A percentile compares a stretch with the other conserved stretches of the same genome.
Evolutionary conservation across 331 rosid species (phyloP).

Genomic region (Arachis monticola): DNA sequence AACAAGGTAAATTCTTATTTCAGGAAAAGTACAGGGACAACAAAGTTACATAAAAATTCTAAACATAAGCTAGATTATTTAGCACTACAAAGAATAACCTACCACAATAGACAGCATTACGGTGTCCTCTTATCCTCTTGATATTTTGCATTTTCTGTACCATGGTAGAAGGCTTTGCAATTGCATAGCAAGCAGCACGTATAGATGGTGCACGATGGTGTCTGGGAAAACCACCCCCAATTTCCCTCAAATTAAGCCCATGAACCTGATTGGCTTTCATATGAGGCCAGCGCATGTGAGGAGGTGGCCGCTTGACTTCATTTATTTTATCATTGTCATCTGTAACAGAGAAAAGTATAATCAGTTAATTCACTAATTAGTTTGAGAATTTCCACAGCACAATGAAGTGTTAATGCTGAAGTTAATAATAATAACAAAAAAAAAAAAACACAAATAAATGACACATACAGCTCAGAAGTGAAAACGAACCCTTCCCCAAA

Average conservation of each 20-base stretch:
- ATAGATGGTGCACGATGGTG: constrained; percentile 95
- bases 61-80: constrained; percentile 21
- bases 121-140: constrained; percentile 93
- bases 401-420: constrained; percentile 12
- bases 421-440: constrained; percentile 1
- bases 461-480: constrained; percentile 83
- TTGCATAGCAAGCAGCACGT: constrained; percentile 94
- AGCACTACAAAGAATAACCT: constrained; percentile 41
- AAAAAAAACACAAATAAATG: constrained; percentile 41
- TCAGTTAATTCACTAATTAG: neutral
- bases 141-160: constrained; percentile 90
- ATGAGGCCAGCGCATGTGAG: constrained; percentile 99
- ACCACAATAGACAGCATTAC: constrained; percentile 99
- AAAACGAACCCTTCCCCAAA: constrained; percentile 84
- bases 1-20: constrained; percentile 11
- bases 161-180: constrained; percentile 97
- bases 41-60: constrained; percentile 29
- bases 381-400: constrained; percentile 3
- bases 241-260: constrained; percentile 91
- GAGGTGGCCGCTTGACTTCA: constrained; percentile 59
- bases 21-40: constrained; percentile 1
- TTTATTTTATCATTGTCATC: constrained; percentile 65
- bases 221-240: constrained; percentile 97
- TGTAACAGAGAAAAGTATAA: constrained; percentile 42
- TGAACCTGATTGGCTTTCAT: constrained; percentile 95